Conservation (phyloP, 331 rosid genomes). For the Stylosanthes scabra region DNA sequence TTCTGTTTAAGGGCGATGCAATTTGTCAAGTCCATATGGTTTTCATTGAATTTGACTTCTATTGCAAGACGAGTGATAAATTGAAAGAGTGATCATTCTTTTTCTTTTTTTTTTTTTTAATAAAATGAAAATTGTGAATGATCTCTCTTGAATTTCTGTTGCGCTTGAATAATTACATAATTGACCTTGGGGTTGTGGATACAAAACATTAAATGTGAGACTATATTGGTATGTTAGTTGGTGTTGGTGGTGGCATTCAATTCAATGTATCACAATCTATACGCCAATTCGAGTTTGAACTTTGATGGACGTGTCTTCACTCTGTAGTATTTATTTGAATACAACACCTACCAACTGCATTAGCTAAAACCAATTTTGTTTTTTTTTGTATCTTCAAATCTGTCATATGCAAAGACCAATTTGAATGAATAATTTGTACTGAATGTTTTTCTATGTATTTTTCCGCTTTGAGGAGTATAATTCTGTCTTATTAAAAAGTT, state of each 20-base stretch:
- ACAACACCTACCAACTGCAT: background rate
- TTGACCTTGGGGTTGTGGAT: background rate
- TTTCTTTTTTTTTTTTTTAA: background rate
- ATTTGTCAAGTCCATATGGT: background rate
- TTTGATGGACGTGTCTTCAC: background rate
- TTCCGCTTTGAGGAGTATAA: too few species aligned
- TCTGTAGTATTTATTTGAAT: background rate
- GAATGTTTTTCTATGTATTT: too few species aligned
- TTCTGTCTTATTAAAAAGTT: too few species aligned
- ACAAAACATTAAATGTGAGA: background rate
- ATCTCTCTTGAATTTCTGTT: background rate
- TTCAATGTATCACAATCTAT: background rate
- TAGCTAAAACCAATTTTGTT: background rate
- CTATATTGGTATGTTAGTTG: background rate
- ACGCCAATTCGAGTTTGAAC: background rate
- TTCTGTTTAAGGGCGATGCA: background rate
- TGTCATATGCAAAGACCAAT: background rate
- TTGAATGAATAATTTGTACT: background rate
- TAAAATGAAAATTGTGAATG: background rate
- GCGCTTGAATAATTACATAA: background rate
- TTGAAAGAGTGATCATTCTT: background rate
- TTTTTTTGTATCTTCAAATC: too few species aligned
- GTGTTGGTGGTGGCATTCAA: background rate
- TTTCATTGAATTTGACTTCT: slow-evolving; percentile 5
- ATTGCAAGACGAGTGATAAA: background rate